A percentile compares a stretch with the other conserved stretches of the same genome.
phyloP scores from a whole-genome alignment of 345 rosid species.

The Euphorbia lathyris region DNA sequence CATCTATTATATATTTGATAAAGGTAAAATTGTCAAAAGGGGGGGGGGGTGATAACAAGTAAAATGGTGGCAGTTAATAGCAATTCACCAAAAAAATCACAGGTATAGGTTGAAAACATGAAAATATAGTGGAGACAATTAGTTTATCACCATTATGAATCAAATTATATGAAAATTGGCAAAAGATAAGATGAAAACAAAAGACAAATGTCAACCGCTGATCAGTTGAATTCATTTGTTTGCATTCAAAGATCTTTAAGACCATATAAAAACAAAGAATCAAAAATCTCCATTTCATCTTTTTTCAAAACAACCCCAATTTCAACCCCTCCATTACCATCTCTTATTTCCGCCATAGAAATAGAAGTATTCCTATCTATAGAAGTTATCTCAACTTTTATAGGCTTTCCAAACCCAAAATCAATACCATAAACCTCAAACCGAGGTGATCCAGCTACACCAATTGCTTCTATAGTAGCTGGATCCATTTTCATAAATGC shows the following conservation, averaged over 20 bases:
- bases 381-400: constrained; percentile 15
- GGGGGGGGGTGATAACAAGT: too few species aligned
- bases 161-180: too few species aligned
- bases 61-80: too few species aligned
- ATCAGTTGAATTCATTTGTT: too few species aligned
- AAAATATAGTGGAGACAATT: too few species aligned
- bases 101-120: too few species aligned
- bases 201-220: too few species aligned
- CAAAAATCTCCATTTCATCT: constrained; percentile 23
- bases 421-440: constrained; percentile 9
- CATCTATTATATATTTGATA: too few species aligned
- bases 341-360: constrained; percentile 4
- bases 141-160: too few species aligned
- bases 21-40: too few species aligned
- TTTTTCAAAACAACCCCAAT: constrained; percentile 6
- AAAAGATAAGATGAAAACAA: too few species aligned
- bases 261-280: constrained; percentile 11
- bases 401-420: constrained; percentile 27
- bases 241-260: constrained; percentile 1
- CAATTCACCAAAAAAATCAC: too few species aligned
- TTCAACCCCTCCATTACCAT: constrained; percentile 15
- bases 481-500: not conserved
- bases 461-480: constrained; percentile 6
- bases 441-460: constrained; percentile 12
- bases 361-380: not conserved